Evolutionary conservation across 495 filamentous ascomycete species (phyloP).

Genomic region (Aspergillus funiculosus): DNA sequence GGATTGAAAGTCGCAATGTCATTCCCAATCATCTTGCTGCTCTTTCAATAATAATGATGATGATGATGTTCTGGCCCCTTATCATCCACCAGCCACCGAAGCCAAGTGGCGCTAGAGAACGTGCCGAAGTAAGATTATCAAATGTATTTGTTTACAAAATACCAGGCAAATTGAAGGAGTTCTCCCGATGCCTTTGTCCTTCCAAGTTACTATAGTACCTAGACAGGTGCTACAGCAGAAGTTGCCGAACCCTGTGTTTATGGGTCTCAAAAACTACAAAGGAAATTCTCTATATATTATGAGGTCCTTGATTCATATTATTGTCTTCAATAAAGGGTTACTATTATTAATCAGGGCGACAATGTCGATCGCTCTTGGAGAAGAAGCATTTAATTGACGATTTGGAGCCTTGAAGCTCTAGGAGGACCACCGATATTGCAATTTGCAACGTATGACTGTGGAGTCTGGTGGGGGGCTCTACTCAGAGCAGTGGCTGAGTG

Average conservation of each 20-base stretch:
- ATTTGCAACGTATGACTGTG: constrained; percentile 3
- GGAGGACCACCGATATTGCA: constrained; percentile 9
- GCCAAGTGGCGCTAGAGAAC: constrained; percentile 5
- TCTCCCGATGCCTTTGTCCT: neutral
- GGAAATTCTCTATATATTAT: no score
- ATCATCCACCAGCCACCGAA: neutral
- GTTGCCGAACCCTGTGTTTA: no score
- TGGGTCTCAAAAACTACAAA: no score
- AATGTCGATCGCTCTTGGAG: constrained; percentile 2
- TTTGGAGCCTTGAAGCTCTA: no score
- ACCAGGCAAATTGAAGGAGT: no score
- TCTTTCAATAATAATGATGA: neutral
- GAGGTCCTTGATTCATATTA: no score
- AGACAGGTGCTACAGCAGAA: no score
- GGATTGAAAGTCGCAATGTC: no score
- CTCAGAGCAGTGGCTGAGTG: constrained; percentile 7
- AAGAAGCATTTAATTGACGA: no score
- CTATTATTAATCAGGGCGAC: neutral
- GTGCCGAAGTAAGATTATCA: neutral
- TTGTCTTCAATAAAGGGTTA: constrained; percentile 9
- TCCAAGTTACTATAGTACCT: neutral
- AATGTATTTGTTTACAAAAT: neutral
- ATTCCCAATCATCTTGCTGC: no score
- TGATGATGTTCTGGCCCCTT: constrained; percentile 6
- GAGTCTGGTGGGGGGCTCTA: constrained; percentile 7